These are phyloP conservation scores for Fusarium pseudonygamai DNA, from an alignment of 2,329 filamentous ascomycete species.

Conservation along the genomic window DNA sequence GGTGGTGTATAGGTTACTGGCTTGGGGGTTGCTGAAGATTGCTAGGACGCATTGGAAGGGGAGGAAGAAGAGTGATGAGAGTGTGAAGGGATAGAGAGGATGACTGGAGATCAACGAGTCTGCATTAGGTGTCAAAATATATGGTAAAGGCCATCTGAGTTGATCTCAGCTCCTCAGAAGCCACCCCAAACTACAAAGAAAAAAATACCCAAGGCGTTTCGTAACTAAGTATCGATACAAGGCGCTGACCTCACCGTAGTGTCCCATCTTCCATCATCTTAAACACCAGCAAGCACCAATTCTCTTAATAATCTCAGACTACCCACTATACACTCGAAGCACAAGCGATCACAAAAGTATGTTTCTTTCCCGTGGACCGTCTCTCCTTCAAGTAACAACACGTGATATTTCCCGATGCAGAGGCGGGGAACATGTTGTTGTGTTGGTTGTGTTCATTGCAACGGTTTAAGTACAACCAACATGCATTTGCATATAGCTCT, in stretches of 20 bases:
- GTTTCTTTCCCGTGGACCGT: fast-evolving
- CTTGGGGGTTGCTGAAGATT: constrained; percentile 66
- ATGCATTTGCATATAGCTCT: neutral
- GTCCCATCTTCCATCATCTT: neutral
- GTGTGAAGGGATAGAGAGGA: neutral
- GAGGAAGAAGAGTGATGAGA: constrained; percentile 39
- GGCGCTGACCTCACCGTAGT: too few relatives aligned
- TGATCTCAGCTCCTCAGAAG: neutral
- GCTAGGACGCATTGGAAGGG: constrained; percentile 63
- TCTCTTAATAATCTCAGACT: neutral
- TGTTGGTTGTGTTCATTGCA: neutral
- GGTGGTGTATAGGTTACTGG: constrained; percentile 71
- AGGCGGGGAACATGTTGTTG: neutral
- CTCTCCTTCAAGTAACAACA: neutral
- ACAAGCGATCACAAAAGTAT: fast-evolving
- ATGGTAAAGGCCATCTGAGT: fast-evolving
- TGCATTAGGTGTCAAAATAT: neutral
- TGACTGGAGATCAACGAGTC: fast-evolving
- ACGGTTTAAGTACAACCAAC: neutral
- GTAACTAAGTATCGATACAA: neutral
- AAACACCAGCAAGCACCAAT: neutral
- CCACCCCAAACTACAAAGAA: neutral
- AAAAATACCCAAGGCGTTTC: too few relatives aligned
- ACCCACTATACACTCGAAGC: fast-evolving
- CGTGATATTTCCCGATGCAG: neutral